Evolutionary conservation across 2,329 filamentous ascomycete genomes (phyloP).

Genomic region (Phyllosticta citriasiana): DNA sequence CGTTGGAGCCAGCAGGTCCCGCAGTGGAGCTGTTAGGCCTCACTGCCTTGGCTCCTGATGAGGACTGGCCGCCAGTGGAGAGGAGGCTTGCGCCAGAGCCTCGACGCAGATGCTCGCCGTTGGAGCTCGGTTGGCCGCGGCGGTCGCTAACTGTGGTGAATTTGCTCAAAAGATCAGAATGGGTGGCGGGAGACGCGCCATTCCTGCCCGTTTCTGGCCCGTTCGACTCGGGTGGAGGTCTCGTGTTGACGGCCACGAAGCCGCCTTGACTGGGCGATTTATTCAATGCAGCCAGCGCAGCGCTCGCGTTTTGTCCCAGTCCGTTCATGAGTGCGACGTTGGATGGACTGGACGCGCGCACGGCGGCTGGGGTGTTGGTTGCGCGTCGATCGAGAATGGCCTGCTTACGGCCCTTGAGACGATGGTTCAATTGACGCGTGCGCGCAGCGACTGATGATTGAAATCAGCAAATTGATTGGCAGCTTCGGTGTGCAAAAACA

Average conservation of each 20-base stretch:
- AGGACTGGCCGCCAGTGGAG: constrained; percentile 22
- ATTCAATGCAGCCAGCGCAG: constrained; percentile 16
- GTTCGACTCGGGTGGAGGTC: constrained; percentile 30
- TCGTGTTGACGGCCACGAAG: constrained; percentile 50
- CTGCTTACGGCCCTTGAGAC: constrained; percentile 62
- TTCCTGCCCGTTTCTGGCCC: constrained; percentile 25
- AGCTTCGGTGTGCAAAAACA: neutral
- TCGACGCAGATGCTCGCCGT: constrained; percentile 18
- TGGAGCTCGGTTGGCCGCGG: constrained; percentile 20
- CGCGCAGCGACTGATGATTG: constrained; percentile 48
- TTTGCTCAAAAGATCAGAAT: constrained; percentile 51
- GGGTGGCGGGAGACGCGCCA: constrained; percentile 46
- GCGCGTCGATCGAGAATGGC: constrained; percentile 59
- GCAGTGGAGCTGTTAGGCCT: constrained; percentile 15
- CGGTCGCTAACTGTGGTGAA: constrained; percentile 52
- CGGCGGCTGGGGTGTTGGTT: constrained; percentile 32
- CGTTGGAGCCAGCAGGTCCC: neutral
- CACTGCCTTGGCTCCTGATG: constrained; percentile 24
- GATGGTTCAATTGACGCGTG: constrained; percentile 71
- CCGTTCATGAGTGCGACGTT: constrained; percentile 34
- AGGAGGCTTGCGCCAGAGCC: constrained; percentile 20
- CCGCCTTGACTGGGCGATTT: constrained; percentile 31
- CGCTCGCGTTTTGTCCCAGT: constrained; percentile 22
- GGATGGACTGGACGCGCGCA: constrained; percentile 29
- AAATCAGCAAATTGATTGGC: neutral